Conservation (phyloP, 2,329 filamentous ascomycete species). For the Neonectria sp. region DNA sequence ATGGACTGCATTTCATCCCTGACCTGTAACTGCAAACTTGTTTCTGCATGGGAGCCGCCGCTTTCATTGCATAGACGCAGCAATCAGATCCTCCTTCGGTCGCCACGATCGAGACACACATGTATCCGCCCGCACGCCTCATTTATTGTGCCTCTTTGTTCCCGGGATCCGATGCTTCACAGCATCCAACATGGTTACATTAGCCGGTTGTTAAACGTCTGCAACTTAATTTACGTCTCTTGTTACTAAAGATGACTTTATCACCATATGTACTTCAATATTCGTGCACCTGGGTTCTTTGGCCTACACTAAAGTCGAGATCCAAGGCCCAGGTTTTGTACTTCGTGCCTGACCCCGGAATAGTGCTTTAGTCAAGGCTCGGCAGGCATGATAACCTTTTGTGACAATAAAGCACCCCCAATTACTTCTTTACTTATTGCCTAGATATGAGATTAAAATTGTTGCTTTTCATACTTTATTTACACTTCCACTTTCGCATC, state of each 20-base stretch:
- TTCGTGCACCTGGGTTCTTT: background rate
- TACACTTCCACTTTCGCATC: background rate
- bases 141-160: background rate
- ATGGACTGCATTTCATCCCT: conserved; percentile 21
- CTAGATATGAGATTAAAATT: background rate
- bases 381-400: background rate
- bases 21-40: conserved; percentile 6
- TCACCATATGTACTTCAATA: background rate
- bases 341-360: background rate
- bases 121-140: background rate
- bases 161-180: background rate
- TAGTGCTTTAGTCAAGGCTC: background rate
- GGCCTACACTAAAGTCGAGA: background rate
- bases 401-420: background rate
- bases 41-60: background rate
- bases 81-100: conserved; percentile 20
- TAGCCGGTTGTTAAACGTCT: background rate
- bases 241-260: background rate
- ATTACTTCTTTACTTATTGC: background rate
- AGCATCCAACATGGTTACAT: background rate
- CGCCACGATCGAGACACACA: conserved; percentile 7
- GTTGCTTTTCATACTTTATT: background rate
- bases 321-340: background rate
- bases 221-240: background rate
- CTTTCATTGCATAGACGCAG: conserved; percentile 3